These are phyloP conservation scores for Rhodotorula mucilaginosa DNA, from an alignment of 1,284 basidiomycete genomes.

Conservation along the genomic window DNA sequence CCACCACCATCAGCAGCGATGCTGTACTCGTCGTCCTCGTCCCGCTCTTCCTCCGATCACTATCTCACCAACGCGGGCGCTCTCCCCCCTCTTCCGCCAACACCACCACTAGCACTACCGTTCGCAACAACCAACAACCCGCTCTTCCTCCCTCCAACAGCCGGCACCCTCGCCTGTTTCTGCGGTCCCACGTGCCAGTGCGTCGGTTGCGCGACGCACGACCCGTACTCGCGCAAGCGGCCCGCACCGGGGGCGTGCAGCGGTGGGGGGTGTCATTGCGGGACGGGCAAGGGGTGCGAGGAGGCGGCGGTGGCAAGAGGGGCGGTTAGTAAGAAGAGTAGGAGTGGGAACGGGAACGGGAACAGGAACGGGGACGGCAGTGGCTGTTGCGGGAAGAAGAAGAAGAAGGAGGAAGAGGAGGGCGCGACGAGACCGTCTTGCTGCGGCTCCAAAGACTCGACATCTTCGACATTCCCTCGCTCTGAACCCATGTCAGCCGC, in stretches of 20 bases:
- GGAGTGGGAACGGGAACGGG: neutral
- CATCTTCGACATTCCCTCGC: too few species aligned
- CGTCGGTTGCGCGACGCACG: slow-evolving; percentile 36
- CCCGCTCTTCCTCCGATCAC: neutral
- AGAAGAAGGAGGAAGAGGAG: neutral
- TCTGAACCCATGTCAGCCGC: too few species aligned
- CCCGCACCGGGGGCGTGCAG: neutral
- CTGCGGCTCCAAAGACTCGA: neutral
- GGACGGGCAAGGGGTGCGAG: slow-evolving; percentile 7
- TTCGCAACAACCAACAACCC: neutral
- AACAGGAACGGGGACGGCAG: neutral
- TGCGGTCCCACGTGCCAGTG: slow-evolving; percentile 37
- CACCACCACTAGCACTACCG: neutral
- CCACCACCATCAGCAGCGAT: too few species aligned
- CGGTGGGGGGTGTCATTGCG: slow-evolving; percentile 12
- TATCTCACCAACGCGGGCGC: neutral
- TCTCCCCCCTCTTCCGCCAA: slow-evolving; percentile 1
- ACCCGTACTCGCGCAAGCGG: slow-evolving; percentile 28
- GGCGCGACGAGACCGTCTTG: neutral
- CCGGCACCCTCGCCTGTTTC: slow-evolving; percentile 36
- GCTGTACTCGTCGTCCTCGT: neutral
- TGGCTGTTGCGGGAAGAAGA: neutral
- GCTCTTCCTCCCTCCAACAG: slow-evolving; percentile 35
- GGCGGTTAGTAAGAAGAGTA: neutral
- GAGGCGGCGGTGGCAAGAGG: neutral